phyloP scores from a whole-genome alignment of 2,329 filamentous ascomycete genomes.

The Penicillium sp. region DNA sequence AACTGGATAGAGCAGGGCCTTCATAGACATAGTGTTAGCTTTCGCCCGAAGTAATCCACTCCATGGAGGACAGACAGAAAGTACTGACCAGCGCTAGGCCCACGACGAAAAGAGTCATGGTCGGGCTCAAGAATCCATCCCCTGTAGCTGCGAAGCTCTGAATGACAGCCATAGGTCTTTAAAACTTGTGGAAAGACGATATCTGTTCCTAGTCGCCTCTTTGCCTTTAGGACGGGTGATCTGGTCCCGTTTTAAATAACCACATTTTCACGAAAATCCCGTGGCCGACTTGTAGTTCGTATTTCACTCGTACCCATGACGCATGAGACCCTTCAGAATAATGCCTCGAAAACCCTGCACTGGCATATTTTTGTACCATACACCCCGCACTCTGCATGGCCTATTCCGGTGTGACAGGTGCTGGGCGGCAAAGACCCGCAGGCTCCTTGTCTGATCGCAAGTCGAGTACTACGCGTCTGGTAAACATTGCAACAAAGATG shows the following conservation, averaged over 20 bases:
- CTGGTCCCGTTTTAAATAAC: neutral
- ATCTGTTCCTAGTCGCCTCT: neutral
- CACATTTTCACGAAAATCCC: neutral
- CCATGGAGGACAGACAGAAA: neutral
- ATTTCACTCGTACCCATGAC: neutral
- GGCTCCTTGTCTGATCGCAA: too few species aligned
- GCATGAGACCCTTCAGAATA: neutral
- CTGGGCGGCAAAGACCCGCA: neutral
- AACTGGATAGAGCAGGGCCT: conserved; percentile 7
- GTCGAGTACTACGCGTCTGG: too few species aligned
- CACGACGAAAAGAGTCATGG: neutral
- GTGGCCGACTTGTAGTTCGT: neutral
- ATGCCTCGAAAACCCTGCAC: neutral
- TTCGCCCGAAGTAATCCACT: neutral
- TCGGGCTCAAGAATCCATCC: neutral
- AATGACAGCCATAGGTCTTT: neutral
- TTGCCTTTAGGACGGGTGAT: neutral
- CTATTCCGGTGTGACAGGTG: neutral
- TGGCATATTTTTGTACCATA: neutral
- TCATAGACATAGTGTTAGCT: neutral
- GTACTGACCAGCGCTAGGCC: neutral
- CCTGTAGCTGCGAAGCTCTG: neutral
- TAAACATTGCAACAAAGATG: too few species aligned
- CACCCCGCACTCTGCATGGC: neutral
- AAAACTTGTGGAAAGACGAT: neutral